Conservation (phyloP, 148 eudicot genomes). For the Polygonum aviculare region DNA sequence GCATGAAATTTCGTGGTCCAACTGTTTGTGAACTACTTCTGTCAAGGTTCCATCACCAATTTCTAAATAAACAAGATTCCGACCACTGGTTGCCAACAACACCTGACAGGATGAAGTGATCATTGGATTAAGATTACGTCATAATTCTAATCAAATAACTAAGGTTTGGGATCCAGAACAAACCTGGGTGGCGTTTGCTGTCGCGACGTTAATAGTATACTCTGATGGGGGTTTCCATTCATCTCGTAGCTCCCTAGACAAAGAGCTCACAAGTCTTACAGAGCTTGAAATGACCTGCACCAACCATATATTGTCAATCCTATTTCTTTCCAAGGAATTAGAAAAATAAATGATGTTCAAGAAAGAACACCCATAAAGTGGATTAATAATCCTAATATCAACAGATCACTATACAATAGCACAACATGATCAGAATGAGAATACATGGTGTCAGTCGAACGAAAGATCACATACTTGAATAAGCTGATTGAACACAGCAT, state of each 20-base stretch:
- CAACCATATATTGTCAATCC: neutral
- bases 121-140: neutral
- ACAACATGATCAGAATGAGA: neutral
- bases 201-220: constrained; percentile 84
- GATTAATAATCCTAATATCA: neutral
- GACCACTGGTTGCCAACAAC: constrained; percentile 86
- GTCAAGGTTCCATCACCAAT: constrained; percentile 73
- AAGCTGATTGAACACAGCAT: constrained; percentile 82
- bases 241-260: constrained; percentile 58
- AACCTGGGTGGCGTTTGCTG: constrained; percentile 94
- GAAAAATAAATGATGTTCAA: neutral
- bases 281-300: constrained; percentile 84
- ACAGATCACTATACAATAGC: neutral
- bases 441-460: neutral
- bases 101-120: constrained; percentile 36
- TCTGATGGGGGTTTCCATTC: constrained; percentile 91
- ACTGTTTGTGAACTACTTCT: constrained; percentile 63
- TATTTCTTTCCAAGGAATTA: neutral
- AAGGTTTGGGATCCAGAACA: constrained; percentile 1
- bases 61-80: constrained; percentile 87
- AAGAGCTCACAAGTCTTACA: constrained; percentile 79
- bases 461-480: constrained; percentile 54
- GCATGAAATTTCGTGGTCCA: constrained; percentile 89
- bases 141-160: neutral
- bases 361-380: neutral